Percentiles rank a stretch among this genome's conserved stretches.
Conservation (phyloP, 169 alveolate genomes). For the Eimeria sp. region DNA sequence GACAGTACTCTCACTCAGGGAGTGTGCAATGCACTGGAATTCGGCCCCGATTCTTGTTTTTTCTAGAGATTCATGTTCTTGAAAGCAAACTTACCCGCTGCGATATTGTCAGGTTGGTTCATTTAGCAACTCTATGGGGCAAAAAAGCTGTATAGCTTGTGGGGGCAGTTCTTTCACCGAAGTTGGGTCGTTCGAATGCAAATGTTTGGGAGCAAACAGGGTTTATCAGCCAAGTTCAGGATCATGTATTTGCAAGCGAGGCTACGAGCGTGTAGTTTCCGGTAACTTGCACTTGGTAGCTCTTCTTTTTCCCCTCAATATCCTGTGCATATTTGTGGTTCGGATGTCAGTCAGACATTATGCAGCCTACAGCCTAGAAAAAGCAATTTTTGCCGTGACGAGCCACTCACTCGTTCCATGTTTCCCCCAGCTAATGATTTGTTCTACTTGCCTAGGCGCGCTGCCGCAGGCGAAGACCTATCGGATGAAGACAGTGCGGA, state of each 20-base stretch:
- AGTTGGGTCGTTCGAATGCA: constrained; percentile 35
- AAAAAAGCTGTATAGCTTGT: constrained; percentile 29
- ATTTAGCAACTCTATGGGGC: constrained; percentile 18
- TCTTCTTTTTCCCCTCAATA: neutral
- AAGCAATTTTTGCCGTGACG: neutral
- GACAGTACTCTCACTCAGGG: neutral
- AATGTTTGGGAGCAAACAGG: constrained; percentile 59
- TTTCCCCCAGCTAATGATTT: neutral
- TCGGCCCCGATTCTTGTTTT: neutral
- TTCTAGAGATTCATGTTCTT: neutral
- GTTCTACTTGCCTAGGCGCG: neutral
- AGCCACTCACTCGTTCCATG: neutral
- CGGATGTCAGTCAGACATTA: neutral
- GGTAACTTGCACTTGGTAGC: neutral
- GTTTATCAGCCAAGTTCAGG: constrained; percentile 35
- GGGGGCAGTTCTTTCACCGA: constrained; percentile 53
- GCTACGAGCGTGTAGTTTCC: constrained; percentile 3
- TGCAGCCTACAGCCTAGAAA: neutral
- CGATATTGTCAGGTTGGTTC: constrained; percentile 30
- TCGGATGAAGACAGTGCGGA: constrained; percentile 53
- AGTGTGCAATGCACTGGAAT: neutral
- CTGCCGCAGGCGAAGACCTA: constrained; percentile 24
- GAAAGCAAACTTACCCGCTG: neutral
- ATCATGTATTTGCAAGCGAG: constrained; percentile 37
- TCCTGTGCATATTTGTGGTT: neutral